Conservation (phyloP, 148 eudicot genomes). For the Rhododendron vialii region DNA sequence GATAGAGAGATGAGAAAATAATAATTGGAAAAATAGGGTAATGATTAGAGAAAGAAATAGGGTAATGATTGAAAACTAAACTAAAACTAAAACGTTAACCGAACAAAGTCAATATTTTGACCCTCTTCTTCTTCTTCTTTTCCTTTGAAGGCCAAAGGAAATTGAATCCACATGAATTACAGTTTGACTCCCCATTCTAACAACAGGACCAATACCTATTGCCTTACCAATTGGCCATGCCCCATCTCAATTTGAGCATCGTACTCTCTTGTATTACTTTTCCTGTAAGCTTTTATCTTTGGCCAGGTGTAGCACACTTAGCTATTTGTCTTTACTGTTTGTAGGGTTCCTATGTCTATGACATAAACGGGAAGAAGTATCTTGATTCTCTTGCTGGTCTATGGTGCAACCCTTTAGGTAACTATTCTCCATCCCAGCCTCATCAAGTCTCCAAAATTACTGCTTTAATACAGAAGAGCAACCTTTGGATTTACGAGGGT, state of each 20-base stretch:
- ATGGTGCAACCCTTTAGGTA: constrained; percentile 96
- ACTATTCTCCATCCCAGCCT: background rate
- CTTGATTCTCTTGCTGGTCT: constrained; percentile 96
- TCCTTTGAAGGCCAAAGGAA: background rate
- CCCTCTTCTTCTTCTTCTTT: background rate
- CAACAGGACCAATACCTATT: background rate
- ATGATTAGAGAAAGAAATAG: too few species aligned
- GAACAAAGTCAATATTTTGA: background rate
- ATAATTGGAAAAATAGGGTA: too few species aligned
- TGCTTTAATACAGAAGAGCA: background rate
- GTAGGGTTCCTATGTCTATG: constrained; percentile 86
- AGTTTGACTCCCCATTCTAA: background rate
- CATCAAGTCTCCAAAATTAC: background rate
- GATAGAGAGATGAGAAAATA: too few species aligned
- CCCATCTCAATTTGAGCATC: background rate
- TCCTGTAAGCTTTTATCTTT: background rate
- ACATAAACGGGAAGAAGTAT: constrained; percentile 71
- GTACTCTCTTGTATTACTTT: background rate
- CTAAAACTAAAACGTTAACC: too few species aligned
- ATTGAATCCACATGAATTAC: background rate
- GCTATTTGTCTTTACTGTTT: constrained; percentile 6
- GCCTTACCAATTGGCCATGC: background rate
- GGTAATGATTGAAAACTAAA: too few species aligned
- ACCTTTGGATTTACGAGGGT: background rate
- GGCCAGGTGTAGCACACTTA: background rate